Evolutionary conservation across 2,329 filamentous ascomycete species (phyloP), one percentile per base, ranked within the genome.

Genomic region (Calonectria fujianensis): DNA sequence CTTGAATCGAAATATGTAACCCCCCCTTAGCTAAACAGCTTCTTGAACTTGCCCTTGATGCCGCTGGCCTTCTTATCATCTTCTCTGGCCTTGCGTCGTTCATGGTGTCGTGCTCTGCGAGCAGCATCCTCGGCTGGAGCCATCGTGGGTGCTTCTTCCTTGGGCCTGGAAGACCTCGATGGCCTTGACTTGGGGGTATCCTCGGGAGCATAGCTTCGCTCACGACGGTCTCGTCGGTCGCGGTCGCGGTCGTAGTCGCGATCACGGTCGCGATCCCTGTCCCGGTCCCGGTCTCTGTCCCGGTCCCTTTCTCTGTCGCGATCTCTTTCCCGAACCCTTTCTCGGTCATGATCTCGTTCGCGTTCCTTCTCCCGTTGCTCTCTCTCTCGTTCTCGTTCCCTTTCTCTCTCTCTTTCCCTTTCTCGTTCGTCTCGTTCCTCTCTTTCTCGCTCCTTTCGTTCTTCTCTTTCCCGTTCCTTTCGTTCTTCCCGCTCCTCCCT

Each of bases 91-190:
- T 77, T 84, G 77, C 81, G 80, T 72, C 83, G 77, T 76, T 83
- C 80, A 59, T 81, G 75, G 29, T 82, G 81, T 64, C 84, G 83
- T 51, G 83, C 85, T 76, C 81, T 84, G 54, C 81, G 82, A 29
- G 81, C 84, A 20, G 77, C 81, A 75, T 85, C 80, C 74, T 85
- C 84, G 2, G 83, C 75, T 27, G 79, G 75, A 39, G 50, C 29
- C 70, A 50, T 74, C 16, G 68, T 29, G 29, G 73, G 59, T 13
- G 8, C 20, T 10, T 83, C 83, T n/a, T 82, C 82, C 69, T 78
- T 82, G 31, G 79, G 63, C 32, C 77, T 80, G 9, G 79, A 74
- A 54, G 77, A 75, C 31, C 73, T 74, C 14, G 77, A 29, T 31
- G 75, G 70, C 59, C 45, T 71, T 39, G 66, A 72, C 41, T 48